A percentile compares a stretch with the other conserved stretches of the same genome.
phyloP scores from a whole-genome alignment of 495 filamentous ascomycete genomes.

The Penicillium herquei region DNA sequence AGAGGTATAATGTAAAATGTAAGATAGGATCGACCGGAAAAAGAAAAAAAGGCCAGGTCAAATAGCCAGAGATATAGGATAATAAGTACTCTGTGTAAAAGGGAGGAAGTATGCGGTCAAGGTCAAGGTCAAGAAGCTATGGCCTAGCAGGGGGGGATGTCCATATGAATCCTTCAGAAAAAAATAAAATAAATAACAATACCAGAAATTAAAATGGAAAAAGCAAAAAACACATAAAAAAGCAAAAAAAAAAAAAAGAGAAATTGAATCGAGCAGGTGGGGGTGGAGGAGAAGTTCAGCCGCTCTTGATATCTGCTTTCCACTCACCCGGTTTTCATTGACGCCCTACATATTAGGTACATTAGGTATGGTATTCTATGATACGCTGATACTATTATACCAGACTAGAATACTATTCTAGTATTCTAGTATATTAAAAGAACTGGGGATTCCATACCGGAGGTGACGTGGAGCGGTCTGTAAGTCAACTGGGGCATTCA shows the following conservation, averaged over 20 bases:
- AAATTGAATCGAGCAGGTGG: constrained; percentile 20
- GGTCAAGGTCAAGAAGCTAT: neutral
- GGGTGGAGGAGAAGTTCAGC: constrained; percentile 24
- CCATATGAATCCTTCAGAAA: neutral
- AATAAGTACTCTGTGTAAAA: too few relatives aligned
- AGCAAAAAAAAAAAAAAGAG: constrained; percentile 9
- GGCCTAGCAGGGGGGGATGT: neutral
- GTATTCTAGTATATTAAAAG: too few relatives aligned
- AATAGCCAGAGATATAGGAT: too few relatives aligned
- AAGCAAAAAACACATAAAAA: constrained; percentile 5
- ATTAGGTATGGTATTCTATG: too few relatives aligned
- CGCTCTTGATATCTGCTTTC: constrained; percentile 9
- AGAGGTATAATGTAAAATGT: neutral
- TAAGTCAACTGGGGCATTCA: constrained; percentile 20
- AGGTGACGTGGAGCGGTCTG: constrained; percentile 26
- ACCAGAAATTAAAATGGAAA: constrained; percentile 1
- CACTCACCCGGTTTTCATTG: too few relatives aligned
- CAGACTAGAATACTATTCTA: too few relatives aligned
- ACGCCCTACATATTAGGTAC: too few relatives aligned
- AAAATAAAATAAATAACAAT: neutral
- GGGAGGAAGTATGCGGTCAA: neutral
- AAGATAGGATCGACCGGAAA: neutral
- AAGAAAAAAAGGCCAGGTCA: neutral
- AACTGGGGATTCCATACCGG: constrained; percentile 7
- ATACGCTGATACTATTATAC: too few relatives aligned